A percentile compares a stretch with the other conserved stretches of the same genome.
These are phyloP conservation scores for Pseudogymnoascus sp. DNA, from an alignment of 2,329 filamentous ascomycete species.

Conservation along the genomic window DNA sequence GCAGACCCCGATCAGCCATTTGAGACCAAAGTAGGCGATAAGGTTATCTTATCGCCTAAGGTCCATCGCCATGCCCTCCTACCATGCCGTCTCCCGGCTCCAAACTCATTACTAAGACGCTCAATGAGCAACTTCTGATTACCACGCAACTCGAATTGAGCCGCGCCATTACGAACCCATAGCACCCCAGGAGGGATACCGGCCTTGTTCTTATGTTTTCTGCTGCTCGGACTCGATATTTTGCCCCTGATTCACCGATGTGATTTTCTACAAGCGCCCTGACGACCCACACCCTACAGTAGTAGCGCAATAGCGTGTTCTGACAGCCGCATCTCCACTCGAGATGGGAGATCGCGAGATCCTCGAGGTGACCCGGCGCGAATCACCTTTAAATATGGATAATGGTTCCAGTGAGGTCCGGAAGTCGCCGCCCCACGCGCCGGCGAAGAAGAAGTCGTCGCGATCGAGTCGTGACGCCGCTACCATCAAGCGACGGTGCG, in stretches of 20 bases:
- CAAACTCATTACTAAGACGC: slow-evolving; percentile 2
- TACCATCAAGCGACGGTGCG: slow-evolving; percentile 58
- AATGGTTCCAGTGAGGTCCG: background rate
- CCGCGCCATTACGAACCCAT: background rate
- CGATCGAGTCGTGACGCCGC: slow-evolving; percentile 25
- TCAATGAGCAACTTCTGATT: background rate
- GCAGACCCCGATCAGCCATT: background rate
- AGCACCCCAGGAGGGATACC: background rate
- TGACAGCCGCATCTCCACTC: background rate
- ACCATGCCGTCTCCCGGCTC: background rate
- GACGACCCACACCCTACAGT: background rate
- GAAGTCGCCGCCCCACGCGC: background rate
- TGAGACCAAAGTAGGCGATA: background rate
- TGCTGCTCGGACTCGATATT: background rate
- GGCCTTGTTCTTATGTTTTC: background rate
- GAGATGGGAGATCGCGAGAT: slow-evolving; percentile 3
- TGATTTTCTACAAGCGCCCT: background rate
- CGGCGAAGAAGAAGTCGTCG: slow-evolving; percentile 22
- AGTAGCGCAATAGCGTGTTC: slow-evolving; percentile 3
- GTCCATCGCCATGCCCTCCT: background rate
- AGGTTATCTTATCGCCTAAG: background rate
- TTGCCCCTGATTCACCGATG: background rate
- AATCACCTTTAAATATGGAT: slow-evolving; percentile 3
- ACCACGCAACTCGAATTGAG: slow-evolving; percentile 3
- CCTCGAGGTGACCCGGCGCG: background rate